A percentile compares a stretch with the other conserved stretches of the same genome.
Evolutionary conservation across 2,329 filamentous ascomycete species (phyloP).

Genomic region (Pseudogymnoascus destructans): DNA sequence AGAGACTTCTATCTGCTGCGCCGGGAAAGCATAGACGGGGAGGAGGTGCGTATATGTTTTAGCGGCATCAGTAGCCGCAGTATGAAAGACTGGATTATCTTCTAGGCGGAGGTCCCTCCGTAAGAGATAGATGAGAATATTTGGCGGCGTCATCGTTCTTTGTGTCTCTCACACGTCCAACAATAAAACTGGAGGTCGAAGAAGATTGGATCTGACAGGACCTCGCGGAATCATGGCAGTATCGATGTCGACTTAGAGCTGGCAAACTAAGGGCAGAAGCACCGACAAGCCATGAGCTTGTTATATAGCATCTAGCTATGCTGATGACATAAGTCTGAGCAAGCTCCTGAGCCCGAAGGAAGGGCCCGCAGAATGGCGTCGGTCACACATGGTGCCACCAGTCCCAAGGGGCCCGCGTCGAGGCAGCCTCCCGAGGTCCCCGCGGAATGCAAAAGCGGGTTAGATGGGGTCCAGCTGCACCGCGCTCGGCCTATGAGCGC

Average conservation of each 20-base stretch:
- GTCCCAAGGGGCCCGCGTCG: slow-evolving; percentile 2
- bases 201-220: not conserved
- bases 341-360: not conserved
- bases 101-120: slow-evolving; percentile 59
- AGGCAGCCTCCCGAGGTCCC: slow-evolving; percentile 5
- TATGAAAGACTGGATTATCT: slow-evolving; percentile 63
- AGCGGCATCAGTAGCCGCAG: slow-evolving; percentile 33
- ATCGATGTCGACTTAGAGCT: not conserved
- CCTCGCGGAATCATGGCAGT: slow-evolving; percentile 1
- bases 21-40: slow-evolving; percentile 55
- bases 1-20: slow-evolving; percentile 60
- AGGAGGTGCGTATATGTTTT: slow-evolving; percentile 48
- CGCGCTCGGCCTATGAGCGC: not conserved
- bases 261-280: slow-evolving; percentile 1
- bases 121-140: slow-evolving; percentile 56
- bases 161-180: not conserved
- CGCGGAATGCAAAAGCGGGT: not conserved
- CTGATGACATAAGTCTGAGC: slow-evolving; percentile 1
- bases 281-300: not conserved
- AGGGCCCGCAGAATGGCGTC: slow-evolving; percentile 2
- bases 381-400: slow-evolving; percentile 3
- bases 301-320: not conserved
- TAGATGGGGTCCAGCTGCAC: slow-evolving; percentile 7
- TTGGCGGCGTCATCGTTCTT: slow-evolving; percentile 27
- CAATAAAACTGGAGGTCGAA: not conserved